Percentiles rank a stretch among this genome's conserved stretches.
phyloP scores from a whole-genome alignment of 441 rosid genomes.

The Arabidopsis lyrata region DNA sequence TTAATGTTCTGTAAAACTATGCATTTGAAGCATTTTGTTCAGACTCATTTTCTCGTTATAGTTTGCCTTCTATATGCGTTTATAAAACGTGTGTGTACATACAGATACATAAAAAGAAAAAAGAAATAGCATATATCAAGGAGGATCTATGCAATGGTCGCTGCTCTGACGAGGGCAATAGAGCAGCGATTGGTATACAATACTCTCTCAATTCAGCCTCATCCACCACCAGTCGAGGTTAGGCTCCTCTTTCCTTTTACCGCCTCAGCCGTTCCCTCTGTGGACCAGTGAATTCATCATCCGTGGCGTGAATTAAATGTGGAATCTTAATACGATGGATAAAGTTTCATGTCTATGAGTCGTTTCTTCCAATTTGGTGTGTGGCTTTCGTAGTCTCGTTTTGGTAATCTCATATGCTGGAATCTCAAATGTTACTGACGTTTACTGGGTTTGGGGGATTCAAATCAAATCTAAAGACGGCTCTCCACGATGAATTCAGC shows the following conservation, averaged over 20 bases:
- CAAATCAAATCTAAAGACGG: no score
- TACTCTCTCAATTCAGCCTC: no score
- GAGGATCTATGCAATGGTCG: background rate
- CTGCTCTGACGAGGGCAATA: background rate
- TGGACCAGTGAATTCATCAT: no score
- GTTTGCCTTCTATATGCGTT: background rate
- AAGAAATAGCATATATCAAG: background rate
- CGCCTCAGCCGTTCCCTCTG: no score
- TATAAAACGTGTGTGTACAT: background rate
- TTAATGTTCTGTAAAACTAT: background rate
- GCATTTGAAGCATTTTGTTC: constrained; percentile 2
- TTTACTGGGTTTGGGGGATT: no score
- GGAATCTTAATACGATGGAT: background rate
- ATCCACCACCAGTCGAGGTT: no score
- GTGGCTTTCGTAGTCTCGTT: background rate
- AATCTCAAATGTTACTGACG: no score
- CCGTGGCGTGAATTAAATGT: background rate
- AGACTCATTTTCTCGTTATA: background rate
- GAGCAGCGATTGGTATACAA: no score
- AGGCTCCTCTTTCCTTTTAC: no score
- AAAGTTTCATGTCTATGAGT: background rate
- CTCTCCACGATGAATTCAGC: no score
- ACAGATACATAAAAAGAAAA: background rate
- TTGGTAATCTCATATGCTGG: no score
- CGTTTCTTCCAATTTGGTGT: background rate